Evolutionary conservation across 495 filamentous ascomycete genomes (phyloP), one percentile per base, ranked within the genome.

Genomic region (Recurvomyces mirabilis): DNA sequence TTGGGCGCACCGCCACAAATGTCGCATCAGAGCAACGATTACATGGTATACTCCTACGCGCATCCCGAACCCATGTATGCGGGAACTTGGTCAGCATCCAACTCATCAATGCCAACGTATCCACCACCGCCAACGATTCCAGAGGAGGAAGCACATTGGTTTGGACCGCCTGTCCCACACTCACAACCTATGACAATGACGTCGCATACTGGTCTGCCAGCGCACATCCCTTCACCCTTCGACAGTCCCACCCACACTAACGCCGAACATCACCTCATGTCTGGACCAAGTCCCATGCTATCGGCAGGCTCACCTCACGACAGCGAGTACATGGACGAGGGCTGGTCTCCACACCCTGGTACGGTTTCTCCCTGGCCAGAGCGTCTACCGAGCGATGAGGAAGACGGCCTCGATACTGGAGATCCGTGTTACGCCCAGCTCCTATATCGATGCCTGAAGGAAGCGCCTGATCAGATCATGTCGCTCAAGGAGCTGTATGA

Each of bases 401-500:
- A 21, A 13, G 53, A 57, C 28, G 55, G 62, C 36, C 68, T 65
- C 34, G 57, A 64, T 21, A 40, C 50, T 5, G 71, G 75, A 9
- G 53, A 57, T 17, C 68, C 72, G 35, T 86, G 89, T 0, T 98
- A 98, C 58, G 89, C 91, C 0, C 66, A 80, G 49, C 71, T 94
- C 11, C 87, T 98, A 46, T 82, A 78, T 55, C 63, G 68, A 20
- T 87, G 87, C 0, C 75, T 98, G 37, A 72, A 75, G 62, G 72
- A 72, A 37, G 70, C 69, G 0, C 70, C 76, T 0, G 68, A 65
- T 6, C 72, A 80, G 43, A 78, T 70, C 34, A 80, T 94, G 71
- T 72, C 82, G 2, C 71, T 98, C 4, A 78, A 85, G 53, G 80
- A 89, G 20, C 84, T 98, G 44, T 98, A 98, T 60, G 65, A 75